Percentiles rank a stretch among this genome's conserved stretches.
Conservation (phyloP, 192 early-diverging fungal species). For the Coemansia brasiliensis region DNA sequence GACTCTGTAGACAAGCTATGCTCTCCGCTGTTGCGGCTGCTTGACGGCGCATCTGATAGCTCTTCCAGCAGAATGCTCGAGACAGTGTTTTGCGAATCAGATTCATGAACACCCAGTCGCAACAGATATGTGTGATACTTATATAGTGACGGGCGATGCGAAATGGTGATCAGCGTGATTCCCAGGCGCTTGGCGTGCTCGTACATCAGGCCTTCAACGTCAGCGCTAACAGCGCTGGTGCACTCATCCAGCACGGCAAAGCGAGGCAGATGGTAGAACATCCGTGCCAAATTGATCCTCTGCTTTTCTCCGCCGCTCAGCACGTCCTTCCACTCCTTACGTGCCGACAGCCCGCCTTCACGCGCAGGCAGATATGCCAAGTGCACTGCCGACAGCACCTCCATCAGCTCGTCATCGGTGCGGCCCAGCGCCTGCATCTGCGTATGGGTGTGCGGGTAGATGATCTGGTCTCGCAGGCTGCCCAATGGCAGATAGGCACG, state of each 20-base stretch:
- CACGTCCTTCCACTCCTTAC: slow-evolving; percentile 90
- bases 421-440: slow-evolving; percentile 77
- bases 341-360: slow-evolving; percentile 85
- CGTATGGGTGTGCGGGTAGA: slow-evolving; percentile 90
- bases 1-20: slow-evolving; percentile 31
- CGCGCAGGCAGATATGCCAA: slow-evolving; percentile 79
- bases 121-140: slow-evolving; percentile 95
- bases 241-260: slow-evolving; percentile 97
- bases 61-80: slow-evolving; percentile 2
- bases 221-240: slow-evolving; percentile 84
- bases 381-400: slow-evolving; percentile 82
- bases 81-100: not conserved
- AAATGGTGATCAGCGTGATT: slow-evolving; percentile 91
- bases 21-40: slow-evolving; percentile 8
- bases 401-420: slow-evolving; percentile 82
- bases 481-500: slow-evolving; percentile 92
- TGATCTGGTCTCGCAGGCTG: slow-evolving; percentile 93
- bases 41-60: not conserved
- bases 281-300: slow-evolving; percentile 88
- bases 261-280: slow-evolving; percentile 94
- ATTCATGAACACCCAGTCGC: slow-evolving; percentile 65
- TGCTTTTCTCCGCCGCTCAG: slow-evolving; percentile 96
- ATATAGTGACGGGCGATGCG: slow-evolving; percentile 91
- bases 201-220: slow-evolving; percentile 92
- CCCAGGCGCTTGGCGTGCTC: slow-evolving; percentile 77